Base-by-base conservation (phyloP, 305 asterid genomes). In the Fraxinus greggii region DNA sequence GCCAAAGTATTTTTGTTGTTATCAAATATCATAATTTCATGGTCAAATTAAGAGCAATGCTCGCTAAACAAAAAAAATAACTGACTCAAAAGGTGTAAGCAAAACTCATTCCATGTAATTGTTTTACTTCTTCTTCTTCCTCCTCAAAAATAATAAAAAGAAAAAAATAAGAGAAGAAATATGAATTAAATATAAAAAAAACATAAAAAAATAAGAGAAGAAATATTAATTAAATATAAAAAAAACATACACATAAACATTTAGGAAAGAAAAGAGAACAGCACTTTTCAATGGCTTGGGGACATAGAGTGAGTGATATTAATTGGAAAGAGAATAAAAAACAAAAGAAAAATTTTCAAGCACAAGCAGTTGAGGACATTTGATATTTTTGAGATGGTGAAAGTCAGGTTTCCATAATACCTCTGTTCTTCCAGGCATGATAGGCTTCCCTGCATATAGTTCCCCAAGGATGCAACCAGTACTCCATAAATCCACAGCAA, bases 391-490 rank as follows among this genome's bases (percentile, higher is more conserved):
- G 21, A 31, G 80, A 31, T 80, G 73, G 21, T 42, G 6, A n/a
- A 33, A 82, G 23, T 26, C 67, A 15, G 75, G 82, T 79, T 54
- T 26, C 61, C 77, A 56, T 19, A 67, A 45, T 90, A 96, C 99
- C 99, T 96, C 99, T 6, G 98, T 96, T 90, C 98, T 91, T 32
- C 99, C 99, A 33, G 98, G 97, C 97, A 96, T 92, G 79, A 96
- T 92, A 69, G 99, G 99, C 86, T 91, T 93, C 82, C 98, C 97
- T 51, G 92, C 84, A 82, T 91, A 94, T 65, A 96, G 79, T 85
- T 96, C 99, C 80, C 98, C 99, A 79, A 96, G 98, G 76, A 96
- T 93, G 84, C 99, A 96, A 73, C 99, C 99, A 21, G 94, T 75
- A 77, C 99, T 96, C 99, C 99, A 96, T 69, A 96, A 84, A 87